phyloP scores from a whole-genome alignment of 2,329 filamentous ascomycete species.

The Aspergillus candidus region DNA sequence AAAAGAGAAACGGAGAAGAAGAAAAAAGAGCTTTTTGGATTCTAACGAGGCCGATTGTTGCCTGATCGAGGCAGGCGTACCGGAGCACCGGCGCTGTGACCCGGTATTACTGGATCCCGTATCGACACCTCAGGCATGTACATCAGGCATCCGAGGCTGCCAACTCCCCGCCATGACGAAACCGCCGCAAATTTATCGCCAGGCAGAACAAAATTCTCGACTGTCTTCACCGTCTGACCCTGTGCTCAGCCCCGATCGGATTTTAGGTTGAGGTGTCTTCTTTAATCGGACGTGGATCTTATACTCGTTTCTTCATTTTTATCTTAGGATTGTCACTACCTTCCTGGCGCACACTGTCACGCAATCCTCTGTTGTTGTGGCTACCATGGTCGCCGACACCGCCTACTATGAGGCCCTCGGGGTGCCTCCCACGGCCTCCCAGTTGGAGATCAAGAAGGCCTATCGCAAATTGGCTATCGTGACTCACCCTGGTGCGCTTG shows the following conservation, averaged over 20 bases:
- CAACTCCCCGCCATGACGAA: slow-evolving; percentile 23
- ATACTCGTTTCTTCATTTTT: not conserved
- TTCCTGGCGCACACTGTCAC: not conserved
- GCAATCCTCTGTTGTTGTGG: not conserved
- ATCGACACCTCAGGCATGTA: no score
- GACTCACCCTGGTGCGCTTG: slow-evolving; percentile 69
- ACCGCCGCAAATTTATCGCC: slow-evolving; percentile 14
- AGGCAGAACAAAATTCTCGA: slow-evolving; percentile 18
- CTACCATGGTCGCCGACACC: slow-evolving; percentile 77
- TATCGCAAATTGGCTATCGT: slow-evolving; percentile 92
- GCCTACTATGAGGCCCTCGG: slow-evolving; percentile 82
- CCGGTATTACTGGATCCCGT: slow-evolving; percentile 1
- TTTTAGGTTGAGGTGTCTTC: no score
- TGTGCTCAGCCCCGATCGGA: not conserved
- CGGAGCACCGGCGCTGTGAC: not conserved
- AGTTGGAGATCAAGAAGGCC: slow-evolving; percentile 94
- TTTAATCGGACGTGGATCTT: no score
- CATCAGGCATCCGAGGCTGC: not conserved
- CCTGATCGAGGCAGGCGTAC: no score
- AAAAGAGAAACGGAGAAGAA: slow-evolving; percentile 1
- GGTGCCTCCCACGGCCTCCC: slow-evolving; percentile 76
- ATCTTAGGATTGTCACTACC: not conserved
- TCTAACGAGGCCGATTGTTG: not conserved
- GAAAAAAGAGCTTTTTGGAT: slow-evolving; percentile 7
- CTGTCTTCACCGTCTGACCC: not conserved